phyloP scores from a whole-genome alignment of 2,329 filamentous ascomycete genomes.

The Teratosphaeria destructans region DNA sequence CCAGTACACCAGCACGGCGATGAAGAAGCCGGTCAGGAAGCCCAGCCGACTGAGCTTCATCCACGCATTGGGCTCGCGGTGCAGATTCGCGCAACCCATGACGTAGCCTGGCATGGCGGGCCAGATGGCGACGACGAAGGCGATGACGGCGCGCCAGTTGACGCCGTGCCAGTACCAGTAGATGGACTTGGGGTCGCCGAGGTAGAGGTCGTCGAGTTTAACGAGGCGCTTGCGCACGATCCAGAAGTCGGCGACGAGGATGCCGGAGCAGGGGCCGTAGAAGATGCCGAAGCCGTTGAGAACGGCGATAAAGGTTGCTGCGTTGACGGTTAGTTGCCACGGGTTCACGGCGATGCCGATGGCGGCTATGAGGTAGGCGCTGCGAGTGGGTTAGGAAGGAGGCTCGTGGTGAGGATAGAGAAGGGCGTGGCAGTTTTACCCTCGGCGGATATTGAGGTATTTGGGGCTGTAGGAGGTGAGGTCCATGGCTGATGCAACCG shows the following conservation, averaged over 20 bases:
- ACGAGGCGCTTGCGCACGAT: not conserved
- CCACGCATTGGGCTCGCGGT: not conserved
- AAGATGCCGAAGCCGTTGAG: not conserved
- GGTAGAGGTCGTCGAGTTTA: not conserved
- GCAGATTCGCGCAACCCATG: not conserved
- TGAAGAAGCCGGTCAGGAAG: not conserved
- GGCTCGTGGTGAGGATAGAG: not conserved
- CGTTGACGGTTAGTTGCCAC: not conserved
- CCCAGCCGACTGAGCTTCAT: not conserved
- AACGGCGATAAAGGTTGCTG: not conserved
- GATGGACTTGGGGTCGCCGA: not conserved
- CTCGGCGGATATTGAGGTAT: not conserved
- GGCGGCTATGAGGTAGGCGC: not conserved
- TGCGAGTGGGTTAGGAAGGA: not conserved
- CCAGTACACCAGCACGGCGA: not conserved
- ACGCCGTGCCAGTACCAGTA: conserved; percentile 2
- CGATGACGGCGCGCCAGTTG: conserved; percentile 1
- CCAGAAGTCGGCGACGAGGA: not conserved
- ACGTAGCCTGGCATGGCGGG: not conserved
- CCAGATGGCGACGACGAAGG: not conserved
- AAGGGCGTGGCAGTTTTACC: not conserved
- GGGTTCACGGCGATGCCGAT: not conserved
- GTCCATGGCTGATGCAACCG: not conserved
- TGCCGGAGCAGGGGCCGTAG: not conserved
- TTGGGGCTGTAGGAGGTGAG: not conserved